Base-by-base conservation (phyloP, 352 stramenopile species). In the Phytophthora idaei region DNA sequence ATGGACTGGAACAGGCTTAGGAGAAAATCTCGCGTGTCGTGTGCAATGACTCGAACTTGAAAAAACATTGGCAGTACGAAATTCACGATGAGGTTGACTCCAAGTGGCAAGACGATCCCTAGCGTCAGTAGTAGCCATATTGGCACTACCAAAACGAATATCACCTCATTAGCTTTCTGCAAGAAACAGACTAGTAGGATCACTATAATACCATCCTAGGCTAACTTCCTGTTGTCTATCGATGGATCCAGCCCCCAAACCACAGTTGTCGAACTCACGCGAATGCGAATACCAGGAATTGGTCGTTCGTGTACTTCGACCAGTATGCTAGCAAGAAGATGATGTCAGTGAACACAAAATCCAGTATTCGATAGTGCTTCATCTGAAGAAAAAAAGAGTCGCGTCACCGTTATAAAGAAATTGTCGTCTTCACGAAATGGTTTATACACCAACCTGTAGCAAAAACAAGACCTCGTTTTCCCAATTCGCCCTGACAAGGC, bases 1-100 rank as follows among this genome's bases (percentile, higher is more conserved):
- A 71, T 58, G 4, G 81, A 85, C 53, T 86, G 76, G 45, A 84
- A 64, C 15, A 93, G 49, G 50, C 73, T 88, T n/a, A 94, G 63
- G 48, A 91, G 46, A 39, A 94, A 93, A 60, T 93, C 84, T 1
- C 86, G 81, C 8, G 83, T 89, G 62, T 94, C 84, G 62, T 93
- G 77, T 4, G 66, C 67, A 36, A 92, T 90, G 4, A 85, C 48
- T 14, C 73, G 81, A 7, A 87, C 62, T 17, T 74, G 61, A 32
- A 78, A 78, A 36, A 85, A 66, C 21, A 55, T 66, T 1, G 83
- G 83, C 12, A 90, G 69, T 42, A 80, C 67, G 66, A 76, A 91
- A 71, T 89, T 89, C 25, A 93, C 44, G 1, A 81, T 39, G 15
- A 90, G 32, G 47, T 90, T 89, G 14, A 59, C 73, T n/a, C 73